phyloP scores from a whole-genome alignment of 768 basidiomycete species.

The Amanita fuliginea region DNA sequence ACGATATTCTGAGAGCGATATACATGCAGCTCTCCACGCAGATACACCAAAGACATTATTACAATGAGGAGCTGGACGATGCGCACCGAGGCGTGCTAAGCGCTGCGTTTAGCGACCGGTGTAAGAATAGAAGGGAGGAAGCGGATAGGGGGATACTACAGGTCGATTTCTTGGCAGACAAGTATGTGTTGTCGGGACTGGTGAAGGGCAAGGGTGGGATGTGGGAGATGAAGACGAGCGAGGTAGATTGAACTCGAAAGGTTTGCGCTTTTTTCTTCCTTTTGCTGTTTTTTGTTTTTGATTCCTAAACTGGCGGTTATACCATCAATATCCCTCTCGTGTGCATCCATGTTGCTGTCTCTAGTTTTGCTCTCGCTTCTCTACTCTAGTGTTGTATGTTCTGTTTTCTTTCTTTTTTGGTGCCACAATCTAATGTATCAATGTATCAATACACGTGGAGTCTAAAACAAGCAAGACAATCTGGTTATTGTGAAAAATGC shows the following conservation, averaged over 20 bases:
- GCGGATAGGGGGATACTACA: conserved; percentile 34
- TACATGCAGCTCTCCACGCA: conserved; percentile 28
- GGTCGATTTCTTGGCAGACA: conserved; percentile 51
- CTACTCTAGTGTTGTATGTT: no score
- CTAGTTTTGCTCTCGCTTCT: no score
- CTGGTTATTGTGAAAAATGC: no score
- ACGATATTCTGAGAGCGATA: conserved; percentile 41
- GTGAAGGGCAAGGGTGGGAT: conserved; percentile 41
- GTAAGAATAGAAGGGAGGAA: conserved; percentile 21
- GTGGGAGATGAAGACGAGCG: conserved; percentile 53
- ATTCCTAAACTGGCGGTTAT: background rate
- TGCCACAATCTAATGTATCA: no score
- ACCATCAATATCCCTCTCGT: background rate
- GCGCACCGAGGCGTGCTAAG: conserved; percentile 32
- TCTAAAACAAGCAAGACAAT: no score
- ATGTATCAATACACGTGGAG: no score
- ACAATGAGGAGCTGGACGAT: conserved; percentile 42
- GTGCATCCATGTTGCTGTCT: background rate
- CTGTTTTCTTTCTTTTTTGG: no score
- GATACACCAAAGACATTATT: conserved; percentile 44
- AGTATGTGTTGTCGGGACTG: conserved; percentile 42
- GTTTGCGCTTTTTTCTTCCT: background rate
- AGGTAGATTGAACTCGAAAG: conserved; percentile 1
- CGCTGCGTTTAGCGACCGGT: conserved; percentile 34
- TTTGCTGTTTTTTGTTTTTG: background rate